Conservation (phyloP, 163 green algal genomes). For the Trebouxia gelatinosa region DNA sequence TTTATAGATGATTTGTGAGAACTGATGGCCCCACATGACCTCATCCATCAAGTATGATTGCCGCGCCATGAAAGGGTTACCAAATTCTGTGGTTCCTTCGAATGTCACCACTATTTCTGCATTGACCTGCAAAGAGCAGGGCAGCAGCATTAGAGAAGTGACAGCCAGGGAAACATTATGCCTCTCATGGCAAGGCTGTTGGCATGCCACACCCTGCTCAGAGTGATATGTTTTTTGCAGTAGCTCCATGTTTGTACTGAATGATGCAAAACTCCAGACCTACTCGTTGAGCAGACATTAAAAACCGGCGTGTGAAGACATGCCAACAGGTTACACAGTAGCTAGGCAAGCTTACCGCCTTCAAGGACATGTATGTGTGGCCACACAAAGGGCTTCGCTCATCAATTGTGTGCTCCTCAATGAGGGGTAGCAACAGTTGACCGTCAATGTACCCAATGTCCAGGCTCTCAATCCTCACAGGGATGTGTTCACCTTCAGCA, state of each 20-base stretch:
- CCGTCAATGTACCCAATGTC: conserved; percentile 44
- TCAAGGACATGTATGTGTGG: conserved; percentile 61
- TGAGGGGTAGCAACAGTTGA: conserved; percentile 32
- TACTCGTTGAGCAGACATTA: no score
- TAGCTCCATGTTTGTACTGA: no score
- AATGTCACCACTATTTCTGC: conserved; percentile 84
- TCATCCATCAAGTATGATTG: conserved; percentile 75
- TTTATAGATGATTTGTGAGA: conserved; percentile 53
- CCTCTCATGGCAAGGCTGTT: no score
- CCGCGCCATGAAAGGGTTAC: conserved; percentile 77
- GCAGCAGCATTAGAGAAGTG: no score
- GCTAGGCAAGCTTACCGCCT: conserved; percentile 34
- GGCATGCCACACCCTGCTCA: no score
- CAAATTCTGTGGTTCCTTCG: conserved; percentile 75
- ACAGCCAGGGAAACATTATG: no score
- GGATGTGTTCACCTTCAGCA: conserved; percentile 30
- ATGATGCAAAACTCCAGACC: no score
- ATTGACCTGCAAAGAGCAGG: conserved; percentile 61
- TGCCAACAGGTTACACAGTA: no score
- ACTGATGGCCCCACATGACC: conserved; percentile 62
- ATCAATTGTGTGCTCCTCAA: conserved; percentile 83
- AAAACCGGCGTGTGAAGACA: no score
- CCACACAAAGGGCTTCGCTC: conserved; percentile 77
- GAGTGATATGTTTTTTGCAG: no score
- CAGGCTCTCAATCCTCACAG: conserved; percentile 32